Evolutionary conservation across 176 grass and related monocot genomes (phyloP), one percentile per base, ranked within the genome.

Genomic region (Ensete glaucum): DNA sequence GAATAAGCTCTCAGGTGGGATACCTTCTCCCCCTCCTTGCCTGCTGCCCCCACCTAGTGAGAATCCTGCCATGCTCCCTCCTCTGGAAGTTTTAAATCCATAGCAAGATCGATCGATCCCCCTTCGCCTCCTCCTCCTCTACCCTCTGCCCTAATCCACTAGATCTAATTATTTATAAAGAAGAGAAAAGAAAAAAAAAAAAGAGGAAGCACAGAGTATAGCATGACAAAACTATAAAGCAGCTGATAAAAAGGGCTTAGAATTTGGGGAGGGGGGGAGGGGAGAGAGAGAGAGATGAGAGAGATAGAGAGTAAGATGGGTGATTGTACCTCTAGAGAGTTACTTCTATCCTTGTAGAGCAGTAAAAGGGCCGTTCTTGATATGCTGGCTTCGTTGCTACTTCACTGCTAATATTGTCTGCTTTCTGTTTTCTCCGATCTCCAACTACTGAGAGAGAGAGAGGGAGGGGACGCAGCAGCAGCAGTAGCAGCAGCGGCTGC

Each of bases 51-150:
- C 87, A 79, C 89, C 90, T 90, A 96, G 75, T 86, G 89, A 87
- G 83, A 96, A 96, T 73, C 87, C 92, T 55, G 92, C 92, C 92
- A 96, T 96, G 87, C 82, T 77, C 76, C 81, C 26, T 20, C 49
- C 43, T 7, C 67, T 10, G 16, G 17, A 50, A 50, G 17, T 9
- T 50, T 58, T 74, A 55, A 74, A 74, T 77, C 75, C 75, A 77
- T 77, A 51, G n/a, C 59, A 63, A 77, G 49, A 1, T 66, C 27
- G 26, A 62, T 62, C 24, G 15, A 27, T 25, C 34, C 34, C 34
- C 34, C 34, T 43, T 43, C 34, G 34, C 34, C 34, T 43, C 34
- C 34, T 43, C 34, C 34, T 43, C 53, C 19, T 60, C 57, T 60
- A 21, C 63, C 26, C 63, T 65, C 63, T 11, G 9, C 67, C 34